Percentiles rank a stretch among this genome's conserved stretches.
phyloP scores from a whole-genome alignment of 805 yeast genomes.

The Millerozyma miso region DNA sequence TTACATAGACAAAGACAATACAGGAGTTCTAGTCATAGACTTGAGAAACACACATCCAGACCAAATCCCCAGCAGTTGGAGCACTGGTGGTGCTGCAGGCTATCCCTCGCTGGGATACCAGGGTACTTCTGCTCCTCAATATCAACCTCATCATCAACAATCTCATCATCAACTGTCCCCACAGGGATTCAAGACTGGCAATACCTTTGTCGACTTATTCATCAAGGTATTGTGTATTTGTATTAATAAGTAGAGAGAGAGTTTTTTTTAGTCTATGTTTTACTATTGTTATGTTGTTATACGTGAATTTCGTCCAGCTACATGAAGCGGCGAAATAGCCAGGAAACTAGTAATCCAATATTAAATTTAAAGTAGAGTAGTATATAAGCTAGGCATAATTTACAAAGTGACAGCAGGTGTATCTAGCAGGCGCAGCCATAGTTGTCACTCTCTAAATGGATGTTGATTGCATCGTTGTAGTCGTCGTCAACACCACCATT shows the following conservation, averaged over 20 bases:
- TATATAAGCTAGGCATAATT: neutral
- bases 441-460: conserved; percentile 80
- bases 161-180: conserved; percentile 17
- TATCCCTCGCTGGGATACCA: conserved; percentile 17
- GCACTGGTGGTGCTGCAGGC: conserved; percentile 3
- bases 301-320: too few relatives aligned
- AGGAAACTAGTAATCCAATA: neutral
- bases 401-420: neutral
- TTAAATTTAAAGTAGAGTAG: neutral
- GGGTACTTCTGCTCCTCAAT: conserved; percentile 18
- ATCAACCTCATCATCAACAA: conserved; percentile 21
- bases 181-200: conserved; percentile 21
- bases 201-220: conserved; percentile 24
- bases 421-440: conserved; percentile 69
- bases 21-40: conserved; percentile 78
- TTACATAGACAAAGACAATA: conserved; percentile 62
- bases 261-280: neutral
- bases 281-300: neutral
- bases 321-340: neutral
- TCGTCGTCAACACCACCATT: conserved; percentile 66
- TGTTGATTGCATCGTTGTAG: conserved; percentile 93
- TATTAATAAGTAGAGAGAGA: conserved; percentile 16
- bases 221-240: conserved; percentile 32
- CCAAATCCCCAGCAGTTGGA: conserved; percentile 34
- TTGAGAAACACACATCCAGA: conserved; percentile 28